These are phyloP conservation scores for Nelumbo lutea DNA, from an alignment of 164 flowering plant species.

Conservation along the genomic window DNA sequence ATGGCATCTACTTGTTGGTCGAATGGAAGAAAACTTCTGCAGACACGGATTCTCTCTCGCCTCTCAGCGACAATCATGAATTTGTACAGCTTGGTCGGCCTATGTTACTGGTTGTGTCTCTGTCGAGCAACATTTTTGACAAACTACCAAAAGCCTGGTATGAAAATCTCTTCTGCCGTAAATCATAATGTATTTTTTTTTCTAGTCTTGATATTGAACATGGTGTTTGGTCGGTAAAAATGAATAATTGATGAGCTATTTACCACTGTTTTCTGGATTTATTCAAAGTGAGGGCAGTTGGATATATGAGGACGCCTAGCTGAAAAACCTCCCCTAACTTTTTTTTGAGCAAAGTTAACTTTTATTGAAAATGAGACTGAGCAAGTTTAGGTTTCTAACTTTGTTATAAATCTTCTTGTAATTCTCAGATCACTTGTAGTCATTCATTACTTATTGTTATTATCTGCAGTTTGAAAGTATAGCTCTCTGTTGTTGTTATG, in stretches of 20 bases:
- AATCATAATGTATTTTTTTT: background rate
- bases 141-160: slow-evolving; percentile 91
- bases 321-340: too few species aligned
- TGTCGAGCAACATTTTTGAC: slow-evolving; percentile 51
- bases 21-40: slow-evolving; percentile 35
- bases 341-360: too few species aligned
- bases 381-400: too few species aligned
- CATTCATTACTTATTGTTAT: too few species aligned
- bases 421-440: too few species aligned
- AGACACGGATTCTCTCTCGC: slow-evolving; percentile 9
- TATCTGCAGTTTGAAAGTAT: too few species aligned
- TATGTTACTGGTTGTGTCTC: slow-evolving; percentile 59
- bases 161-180: slow-evolving; percentile 2
- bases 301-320: too few species aligned
- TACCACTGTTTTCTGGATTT: too few species aligned
- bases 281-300: too few species aligned
- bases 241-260: background rate
- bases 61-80: slow-evolving; percentile 15
- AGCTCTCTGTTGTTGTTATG: too few species aligned
- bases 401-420: too few species aligned
- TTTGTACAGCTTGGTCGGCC: slow-evolving; percentile 72
- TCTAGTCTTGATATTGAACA: background rate
- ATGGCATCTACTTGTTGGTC: slow-evolving; percentile 85
- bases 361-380: too few species aligned
- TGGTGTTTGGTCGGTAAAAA: background rate